Conservation (phyloP, 2,329 filamentous ascomycete genomes). For the Penicillium sp. region DNA sequence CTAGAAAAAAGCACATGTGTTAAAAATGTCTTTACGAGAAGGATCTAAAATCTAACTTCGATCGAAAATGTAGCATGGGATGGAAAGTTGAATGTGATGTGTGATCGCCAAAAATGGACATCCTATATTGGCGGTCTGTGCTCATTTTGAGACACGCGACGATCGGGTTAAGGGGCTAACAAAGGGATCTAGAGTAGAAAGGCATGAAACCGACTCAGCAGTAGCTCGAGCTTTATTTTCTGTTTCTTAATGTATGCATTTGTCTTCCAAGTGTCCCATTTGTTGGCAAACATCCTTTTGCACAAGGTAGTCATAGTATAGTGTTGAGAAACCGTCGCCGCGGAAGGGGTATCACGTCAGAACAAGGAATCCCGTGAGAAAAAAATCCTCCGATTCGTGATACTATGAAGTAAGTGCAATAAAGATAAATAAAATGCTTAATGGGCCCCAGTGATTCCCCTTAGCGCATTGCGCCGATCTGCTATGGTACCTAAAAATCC, state of each 20-base stretch:
- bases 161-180: conserved; percentile 9
- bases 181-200: not conserved
- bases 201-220: not conserved
- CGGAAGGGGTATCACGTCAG: not conserved
- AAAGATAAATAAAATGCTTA: not conserved
- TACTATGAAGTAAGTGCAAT: not conserved
- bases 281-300: not conserved
- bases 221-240: not conserved
- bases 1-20: too few species aligned
- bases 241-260: not conserved
- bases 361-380: not conserved
- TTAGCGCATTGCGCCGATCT: not conserved
- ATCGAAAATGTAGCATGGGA: not conserved
- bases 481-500: too few species aligned
- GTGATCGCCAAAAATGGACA: not conserved
- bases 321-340: not conserved
- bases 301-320: not conserved
- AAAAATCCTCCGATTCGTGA: not conserved
- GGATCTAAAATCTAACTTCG: too few species aligned
- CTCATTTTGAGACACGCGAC: conserved; percentile 7
- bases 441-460: not conserved
- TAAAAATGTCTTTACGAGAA: too few species aligned
- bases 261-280: not conserved
- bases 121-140: conserved; percentile 12
- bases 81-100: not conserved